These are phyloP conservation scores for Xylaria scruposa DNA, from an alignment of 495 filamentous ascomycete species.

Conservation along the genomic window DNA sequence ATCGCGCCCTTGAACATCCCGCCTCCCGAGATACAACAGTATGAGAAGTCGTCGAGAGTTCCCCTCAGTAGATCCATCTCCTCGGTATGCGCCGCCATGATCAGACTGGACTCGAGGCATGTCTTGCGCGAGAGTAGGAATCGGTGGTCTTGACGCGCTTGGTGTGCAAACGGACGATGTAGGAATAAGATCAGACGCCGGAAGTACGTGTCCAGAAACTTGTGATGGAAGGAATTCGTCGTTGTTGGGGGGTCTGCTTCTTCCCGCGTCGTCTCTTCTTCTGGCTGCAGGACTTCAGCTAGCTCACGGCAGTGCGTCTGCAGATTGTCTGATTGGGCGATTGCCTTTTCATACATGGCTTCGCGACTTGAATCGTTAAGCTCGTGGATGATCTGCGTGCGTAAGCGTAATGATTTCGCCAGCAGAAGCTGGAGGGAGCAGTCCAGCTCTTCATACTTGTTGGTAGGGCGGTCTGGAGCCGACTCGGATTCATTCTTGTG, in stretches of 20 bases:
- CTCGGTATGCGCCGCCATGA: conserved; percentile 15
- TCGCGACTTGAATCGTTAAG: conserved; percentile 14
- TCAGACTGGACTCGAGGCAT: conserved; percentile 10
- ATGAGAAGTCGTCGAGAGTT: conserved; percentile 9
- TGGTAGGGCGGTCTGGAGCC: background rate
- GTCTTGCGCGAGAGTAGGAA: conserved; percentile 15
- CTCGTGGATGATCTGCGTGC: conserved; percentile 12
- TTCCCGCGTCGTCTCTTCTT: background rate
- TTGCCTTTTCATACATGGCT: background rate
- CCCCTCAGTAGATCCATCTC: background rate
- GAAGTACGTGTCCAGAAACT: conserved; percentile 25
- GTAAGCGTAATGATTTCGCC: conserved; percentile 14
- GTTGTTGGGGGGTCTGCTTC: background rate
- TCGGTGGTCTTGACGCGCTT: conserved; percentile 11
- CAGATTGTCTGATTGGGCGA: background rate
- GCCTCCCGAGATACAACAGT: conserved; percentile 15
- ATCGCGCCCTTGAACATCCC: conserved; percentile 25
- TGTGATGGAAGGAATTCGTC: conserved; percentile 7
- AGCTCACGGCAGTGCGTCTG: conserved; percentile 20
- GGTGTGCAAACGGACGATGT: conserved; percentile 19
- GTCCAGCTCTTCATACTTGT: background rate
- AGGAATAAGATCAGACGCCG: conserved; percentile 22
- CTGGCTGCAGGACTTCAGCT: background rate
- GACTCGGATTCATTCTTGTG: background rate
- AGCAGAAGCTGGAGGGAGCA: conserved; percentile 20